phyloP scores from a whole-genome alignment of 1,139 yeast species.

The Yamadazyma dendronema region DNA sequence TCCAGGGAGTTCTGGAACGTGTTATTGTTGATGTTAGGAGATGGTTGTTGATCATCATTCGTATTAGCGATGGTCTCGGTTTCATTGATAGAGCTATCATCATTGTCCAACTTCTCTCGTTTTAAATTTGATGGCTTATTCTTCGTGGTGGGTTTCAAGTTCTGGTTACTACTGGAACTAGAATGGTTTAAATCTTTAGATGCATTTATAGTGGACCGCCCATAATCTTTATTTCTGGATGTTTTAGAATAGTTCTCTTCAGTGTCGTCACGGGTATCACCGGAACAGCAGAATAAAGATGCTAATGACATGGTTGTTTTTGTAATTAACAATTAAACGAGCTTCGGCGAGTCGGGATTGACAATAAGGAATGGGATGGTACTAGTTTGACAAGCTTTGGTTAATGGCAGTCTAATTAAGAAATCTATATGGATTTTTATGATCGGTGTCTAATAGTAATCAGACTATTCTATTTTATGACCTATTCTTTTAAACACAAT shows the following conservation, averaged over 20 bases:
- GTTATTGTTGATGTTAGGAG: slow-evolving; percentile 1
- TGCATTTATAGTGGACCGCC: slow-evolving; percentile 1
- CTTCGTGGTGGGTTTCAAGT: slow-evolving; percentile 1
- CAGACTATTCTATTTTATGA: too few species aligned
- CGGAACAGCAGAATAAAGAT: slow-evolving; percentile 43
- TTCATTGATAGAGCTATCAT: slow-evolving; percentile 42
- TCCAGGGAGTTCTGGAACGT: slow-evolving; percentile 6
- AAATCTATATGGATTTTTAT: too few species aligned
- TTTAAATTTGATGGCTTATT: slow-evolving; percentile 7
- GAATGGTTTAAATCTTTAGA: not conserved
- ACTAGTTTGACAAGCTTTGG: too few species aligned
- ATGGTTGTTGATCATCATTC: slow-evolving; percentile 24
- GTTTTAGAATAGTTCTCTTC: slow-evolving; percentile 20
- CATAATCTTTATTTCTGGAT: not conserved
- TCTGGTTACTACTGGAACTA: not conserved
- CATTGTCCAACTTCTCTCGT: slow-evolving; percentile 31
- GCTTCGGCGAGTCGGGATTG: too few species aligned
- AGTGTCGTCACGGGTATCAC: slow-evolving; percentile 35
- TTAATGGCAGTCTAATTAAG: too few species aligned
- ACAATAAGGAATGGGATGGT: too few species aligned
- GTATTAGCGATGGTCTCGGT: slow-evolving; percentile 47
- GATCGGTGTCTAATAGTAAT: too few species aligned
- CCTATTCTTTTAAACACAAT: too few species aligned
- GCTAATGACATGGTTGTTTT: slow-evolving; percentile 16
- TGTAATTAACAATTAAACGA: not conserved